Percentiles rank a stretch among this genome's conserved stretches.
Evolutionary conservation across 2,329 filamentous ascomycete genomes (phyloP).

Genomic region (Fusarium sp.): DNA sequence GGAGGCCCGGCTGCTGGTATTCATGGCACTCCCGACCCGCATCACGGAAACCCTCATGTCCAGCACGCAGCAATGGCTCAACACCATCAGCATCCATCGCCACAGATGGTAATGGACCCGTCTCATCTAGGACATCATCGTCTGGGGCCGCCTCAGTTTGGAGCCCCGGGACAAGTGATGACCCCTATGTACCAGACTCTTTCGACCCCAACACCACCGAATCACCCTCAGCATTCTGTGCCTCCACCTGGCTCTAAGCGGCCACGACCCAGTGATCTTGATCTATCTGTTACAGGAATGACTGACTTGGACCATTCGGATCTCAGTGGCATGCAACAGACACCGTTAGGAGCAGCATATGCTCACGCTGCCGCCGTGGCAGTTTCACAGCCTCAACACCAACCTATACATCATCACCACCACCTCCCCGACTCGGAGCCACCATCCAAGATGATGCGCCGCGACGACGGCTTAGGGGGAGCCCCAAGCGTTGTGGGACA

Average conservation of each 20-base stretch:
- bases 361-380: conserved; percentile 55
- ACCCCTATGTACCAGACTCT: conserved; percentile 64
- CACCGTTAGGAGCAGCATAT: conserved; percentile 63
- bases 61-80: conserved; percentile 52
- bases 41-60: conserved; percentile 49
- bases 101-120: conserved; percentile 67
- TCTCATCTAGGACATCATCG: conserved; percentile 64
- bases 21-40: conserved; percentile 56
- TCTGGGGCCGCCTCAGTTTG: conserved; percentile 65
- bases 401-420: conserved; percentile 81
- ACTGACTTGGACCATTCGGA: conserved; percentile 64
- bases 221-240: conserved; percentile 44
- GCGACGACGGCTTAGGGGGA: conserved; percentile 65
- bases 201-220: conserved; percentile 52
- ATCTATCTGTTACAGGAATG: conserved; percentile 63
- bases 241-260: conserved; percentile 58
- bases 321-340: conserved; percentile 65
- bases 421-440: conserved; percentile 79
- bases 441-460: conserved; percentile 73
- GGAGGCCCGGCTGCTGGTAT: conserved; percentile 54
- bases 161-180: conserved; percentile 59
- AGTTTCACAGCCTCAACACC: conserved; percentile 50
- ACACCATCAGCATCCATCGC: conserved; percentile 60
- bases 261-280: conserved; percentile 67
- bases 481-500: conserved; percentile 89